Evolutionary conservation across 495 filamentous ascomycete genomes (phyloP).

Genomic region (Penicillium lagena): DNA sequence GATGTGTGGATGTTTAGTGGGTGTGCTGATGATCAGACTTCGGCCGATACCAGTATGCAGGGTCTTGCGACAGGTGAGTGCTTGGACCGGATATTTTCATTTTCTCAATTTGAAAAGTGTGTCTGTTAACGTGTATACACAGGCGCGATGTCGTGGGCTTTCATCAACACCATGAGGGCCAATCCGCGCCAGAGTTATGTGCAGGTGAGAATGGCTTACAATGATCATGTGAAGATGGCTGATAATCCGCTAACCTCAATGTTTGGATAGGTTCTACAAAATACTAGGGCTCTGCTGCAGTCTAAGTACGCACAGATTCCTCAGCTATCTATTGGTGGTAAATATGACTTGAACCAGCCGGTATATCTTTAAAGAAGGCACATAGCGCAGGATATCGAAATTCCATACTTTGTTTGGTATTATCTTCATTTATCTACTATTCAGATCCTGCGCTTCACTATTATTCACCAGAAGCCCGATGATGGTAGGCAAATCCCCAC

Average conservation of each 20-base stretch:
- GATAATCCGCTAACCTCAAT: no score
- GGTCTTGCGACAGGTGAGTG: constrained; percentile 30
- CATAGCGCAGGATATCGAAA: no score
- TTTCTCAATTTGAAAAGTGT: background rate
- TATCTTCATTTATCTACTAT: no score
- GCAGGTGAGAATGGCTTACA: constrained; percentile 23
- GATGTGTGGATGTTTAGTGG: constrained; percentile 57
- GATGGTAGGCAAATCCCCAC: no score
- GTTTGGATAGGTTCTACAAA: constrained; percentile 34
- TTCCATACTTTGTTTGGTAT: no score
- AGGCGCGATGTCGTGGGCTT: constrained; percentile 53
- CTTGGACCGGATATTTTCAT: background rate
- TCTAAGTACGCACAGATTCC: constrained; percentile 49
- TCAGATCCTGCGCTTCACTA: no score
- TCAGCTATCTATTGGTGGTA: constrained; percentile 41
- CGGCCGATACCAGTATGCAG: constrained; percentile 50
- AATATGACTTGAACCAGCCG: constrained; percentile 38
- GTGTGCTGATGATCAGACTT: constrained; percentile 54
- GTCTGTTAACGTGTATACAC: no score
- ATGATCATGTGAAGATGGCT: background rate
- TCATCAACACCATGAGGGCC: constrained; percentile 45
- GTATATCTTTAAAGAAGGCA: constrained; percentile 5
- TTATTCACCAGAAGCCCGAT: no score
- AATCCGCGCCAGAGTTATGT: constrained; percentile 45
- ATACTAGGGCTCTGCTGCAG: constrained; percentile 37